Conservation (phyloP, 805 yeast genomes). For the Metschnikowia noctiluminum region DNA sequence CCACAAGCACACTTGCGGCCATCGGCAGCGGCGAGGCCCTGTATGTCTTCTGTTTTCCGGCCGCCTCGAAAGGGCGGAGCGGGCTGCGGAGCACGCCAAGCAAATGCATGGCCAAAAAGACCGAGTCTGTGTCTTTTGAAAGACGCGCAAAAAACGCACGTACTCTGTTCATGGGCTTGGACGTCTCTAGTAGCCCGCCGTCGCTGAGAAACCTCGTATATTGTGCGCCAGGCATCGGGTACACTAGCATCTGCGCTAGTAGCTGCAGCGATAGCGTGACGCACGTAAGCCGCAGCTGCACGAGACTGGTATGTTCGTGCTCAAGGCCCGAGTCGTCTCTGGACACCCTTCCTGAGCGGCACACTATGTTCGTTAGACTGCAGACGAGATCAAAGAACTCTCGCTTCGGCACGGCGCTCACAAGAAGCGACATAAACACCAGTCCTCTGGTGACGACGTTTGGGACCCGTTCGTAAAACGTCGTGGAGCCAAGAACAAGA, state of each 20-base stretch:
- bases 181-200: conserved; percentile 24
- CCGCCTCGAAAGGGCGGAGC: background rate
- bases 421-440: conserved; percentile 55
- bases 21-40: conserved; percentile 29
- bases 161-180: conserved; percentile 45
- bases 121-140: conserved; percentile 52
- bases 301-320: conserved; percentile 25
- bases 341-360: conserved; percentile 45
- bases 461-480: conserved; percentile 49
- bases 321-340: conserved; percentile 45
- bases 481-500: conserved; percentile 56
- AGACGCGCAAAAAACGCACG: conserved; percentile 51
- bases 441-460: conserved; percentile 52
- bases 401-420: conserved; percentile 46
- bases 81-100: conserved; percentile 32
- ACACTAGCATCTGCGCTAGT: conserved; percentile 56
- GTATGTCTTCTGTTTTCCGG: background rate
- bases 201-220: conserved; percentile 13
- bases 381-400: conserved; percentile 54
- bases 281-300: conserved; percentile 44
- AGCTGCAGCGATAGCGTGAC: conserved; percentile 60
- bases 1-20: conserved; percentile 55
- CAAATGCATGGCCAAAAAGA: conserved; percentile 46
- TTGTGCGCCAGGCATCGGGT: conserved; percentile 53
- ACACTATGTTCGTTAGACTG: conserved; percentile 63